Percentiles rank a stretch among this genome's conserved stretches.
These are phyloP conservation scores for Excoecaria agallocha DNA, from an alignment of 345 rosid genomes.

Conservation along the genomic window DNA sequence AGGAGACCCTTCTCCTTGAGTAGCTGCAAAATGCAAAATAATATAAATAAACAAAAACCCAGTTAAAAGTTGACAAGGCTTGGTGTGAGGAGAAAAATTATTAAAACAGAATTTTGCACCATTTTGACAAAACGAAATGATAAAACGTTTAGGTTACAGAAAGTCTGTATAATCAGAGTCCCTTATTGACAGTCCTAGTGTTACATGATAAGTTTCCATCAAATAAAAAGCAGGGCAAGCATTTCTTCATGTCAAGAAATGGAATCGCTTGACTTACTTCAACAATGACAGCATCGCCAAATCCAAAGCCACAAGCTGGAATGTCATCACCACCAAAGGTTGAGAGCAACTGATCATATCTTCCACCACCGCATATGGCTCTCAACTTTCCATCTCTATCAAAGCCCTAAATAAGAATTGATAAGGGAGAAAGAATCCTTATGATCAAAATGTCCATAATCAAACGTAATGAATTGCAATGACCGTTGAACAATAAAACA, in stretches of 20 bases:
- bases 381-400: slow-evolving; percentile 79
- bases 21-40: slow-evolving; percentile 37
- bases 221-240: background rate
- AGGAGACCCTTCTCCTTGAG: slow-evolving; percentile 79
- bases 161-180: background rate
- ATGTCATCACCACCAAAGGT: slow-evolving; percentile 91
- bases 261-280: slow-evolving; percentile 55
- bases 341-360: slow-evolving; percentile 76
- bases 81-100: background rate
- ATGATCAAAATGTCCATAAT: background rate
- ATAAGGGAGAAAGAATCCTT: background rate
- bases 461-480: background rate
- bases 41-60: background rate
- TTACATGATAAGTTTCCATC: background rate
- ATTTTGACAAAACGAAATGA: no score
- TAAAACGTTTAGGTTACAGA: no score
- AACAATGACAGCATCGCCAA: slow-evolving; percentile 89
- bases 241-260: background rate
- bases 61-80: background rate
- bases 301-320: slow-evolving; percentile 98
- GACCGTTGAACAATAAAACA: background rate
- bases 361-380: slow-evolving; percentile 95
- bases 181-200: background rate
- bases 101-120: background rate
- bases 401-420: slow-evolving; percentile 53